phyloP scores from a whole-genome alignment of 1,284 basidiomycete species.

The Athelia sp. region DNA sequence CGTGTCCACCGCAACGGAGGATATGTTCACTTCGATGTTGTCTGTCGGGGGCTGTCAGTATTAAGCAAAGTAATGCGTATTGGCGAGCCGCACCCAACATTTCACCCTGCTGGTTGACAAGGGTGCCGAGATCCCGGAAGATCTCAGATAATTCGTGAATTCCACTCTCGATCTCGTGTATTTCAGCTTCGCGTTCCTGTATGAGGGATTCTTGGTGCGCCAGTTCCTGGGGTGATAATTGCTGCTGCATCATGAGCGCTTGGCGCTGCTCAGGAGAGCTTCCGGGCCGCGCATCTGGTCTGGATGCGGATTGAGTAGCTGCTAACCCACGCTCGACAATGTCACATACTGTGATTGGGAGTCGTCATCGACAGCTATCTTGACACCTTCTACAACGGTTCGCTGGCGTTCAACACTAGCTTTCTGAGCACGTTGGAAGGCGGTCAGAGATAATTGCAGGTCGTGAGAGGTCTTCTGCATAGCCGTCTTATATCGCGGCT shows the following conservation, averaged over 20 bases:
- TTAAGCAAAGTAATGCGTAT: not conserved
- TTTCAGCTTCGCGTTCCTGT: conserved; percentile 92
- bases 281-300: conserved; percentile 29
- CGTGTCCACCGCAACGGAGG: conserved; percentile 82
- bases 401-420: conserved; percentile 85
- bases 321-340: conserved; percentile 9
- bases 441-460: conserved; percentile 82
- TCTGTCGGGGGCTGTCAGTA: conserved; percentile 43
- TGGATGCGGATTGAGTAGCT: conserved; percentile 18
- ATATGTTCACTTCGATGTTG: conserved; percentile 95
- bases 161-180: conserved; percentile 94
- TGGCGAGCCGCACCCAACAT: conserved; percentile 76
- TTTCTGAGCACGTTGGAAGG: conserved; percentile 90
- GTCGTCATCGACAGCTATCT: conserved; percentile 72
- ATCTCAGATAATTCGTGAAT: conserved; percentile 98
- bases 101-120: conserved; percentile 92
- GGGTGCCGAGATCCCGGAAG: conserved; percentile 92
- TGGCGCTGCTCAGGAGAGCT: conserved; percentile 54
- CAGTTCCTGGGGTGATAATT: conserved; percentile 85
- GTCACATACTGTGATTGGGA: conserved; percentile 24
- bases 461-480: conserved; percentile 92
- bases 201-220: conserved; percentile 97
- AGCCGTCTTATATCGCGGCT: conserved; percentile 73
- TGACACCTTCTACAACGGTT: conserved; percentile 78
- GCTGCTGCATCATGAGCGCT: conserved; percentile 64